Evolutionary conservation across 1,284 basidiomycete species (phyloP), one percentile per base, ranked within the genome.

Genomic region (Meripilus lineatus): DNA sequence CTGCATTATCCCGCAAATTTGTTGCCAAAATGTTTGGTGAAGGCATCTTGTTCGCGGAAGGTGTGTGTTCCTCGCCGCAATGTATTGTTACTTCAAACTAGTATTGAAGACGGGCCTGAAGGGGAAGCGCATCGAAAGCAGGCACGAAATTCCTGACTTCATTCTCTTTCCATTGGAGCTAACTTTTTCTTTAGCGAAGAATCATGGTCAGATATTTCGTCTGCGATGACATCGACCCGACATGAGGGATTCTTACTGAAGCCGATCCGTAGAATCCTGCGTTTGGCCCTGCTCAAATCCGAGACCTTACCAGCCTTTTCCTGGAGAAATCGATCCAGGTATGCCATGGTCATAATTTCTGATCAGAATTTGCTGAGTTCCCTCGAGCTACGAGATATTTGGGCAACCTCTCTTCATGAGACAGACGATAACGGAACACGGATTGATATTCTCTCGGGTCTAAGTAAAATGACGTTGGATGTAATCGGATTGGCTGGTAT

Each of bases 401-500:
- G 59, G 62, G 32, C 33, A 8, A 33, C 26, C 4, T 45, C 48
- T 21, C 35, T 57, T 22, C 25, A 36, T 22, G 36, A 50, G 30
- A 11, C n/a, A n/a, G n/a, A 37, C 13, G 42, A 42, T n/a, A 40
- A 37, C 5, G 36, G 45, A 14, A 32, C 47, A n/a, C 56, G 60
- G 25, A 53, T 72, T 25, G 69, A 79, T 48, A 64, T 72, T 5
- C 54, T 66, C 32, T 48, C 57, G 4, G 71, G 66, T 56, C 58
- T 77, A n/a, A 65, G 62, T 13, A 65, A 65, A 42, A 61, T 66
- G 32, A 76, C 75, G 0, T 59, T 78, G 20, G 75, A 78, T 51
- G 62, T 76, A 14, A 77, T 79, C 46, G 74, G 74, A 2, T 54
- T 70, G 2, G 72, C 74, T 1, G 75, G 75, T 58, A 36, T 8